Percentiles rank a stretch among this genome's conserved stretches.
These are phyloP conservation scores for Yamadazyma conglobata DNA, from an alignment of 1,139 yeast genomes.

Conservation along the genomic window DNA sequence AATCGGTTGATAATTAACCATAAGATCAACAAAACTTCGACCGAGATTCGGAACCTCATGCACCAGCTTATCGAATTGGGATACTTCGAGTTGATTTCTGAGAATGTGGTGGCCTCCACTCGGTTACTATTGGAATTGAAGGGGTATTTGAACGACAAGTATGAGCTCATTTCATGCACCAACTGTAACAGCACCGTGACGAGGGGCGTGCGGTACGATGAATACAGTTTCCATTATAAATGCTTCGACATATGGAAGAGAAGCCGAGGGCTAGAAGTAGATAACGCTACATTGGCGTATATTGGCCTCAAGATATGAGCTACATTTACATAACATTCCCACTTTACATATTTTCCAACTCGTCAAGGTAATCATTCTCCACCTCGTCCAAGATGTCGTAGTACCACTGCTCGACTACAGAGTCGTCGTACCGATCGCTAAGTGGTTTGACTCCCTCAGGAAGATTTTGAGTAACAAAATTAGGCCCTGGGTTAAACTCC, in stretches of 20 bases:
- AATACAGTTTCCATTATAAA: constrained; percentile 44
- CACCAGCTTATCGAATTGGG: constrained; percentile 46
- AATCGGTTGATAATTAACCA: constrained; percentile 10
- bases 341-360: constrained; percentile 24
- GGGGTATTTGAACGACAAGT: constrained; percentile 36
- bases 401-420: constrained; percentile 74
- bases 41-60: constrained; percentile 36
- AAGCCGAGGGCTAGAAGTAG: constrained; percentile 11
- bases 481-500: constrained; percentile 64
- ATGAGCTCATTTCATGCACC: constrained; percentile 43
- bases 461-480: constrained; percentile 48
- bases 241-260: constrained; percentile 44
- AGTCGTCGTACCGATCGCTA: constrained; percentile 61
- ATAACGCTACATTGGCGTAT: not conserved
- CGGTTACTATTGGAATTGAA: constrained; percentile 48
- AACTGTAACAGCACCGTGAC: constrained; percentile 61
- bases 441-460: constrained; percentile 44
- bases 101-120: constrained; percentile 35
- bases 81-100: constrained; percentile 41
- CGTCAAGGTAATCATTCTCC: constrained; percentile 59
- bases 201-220: constrained; percentile 42
- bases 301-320: constrained; percentile 4
- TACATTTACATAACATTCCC: too few relatives aligned
- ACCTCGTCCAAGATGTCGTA: constrained; percentile 87
- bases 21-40: constrained; percentile 18